A percentile compares a stretch with the other conserved stretches of the same genome.
These are phyloP conservation scores for Acanthamoeba castellanii DNA, from an alignment of 208 protist species.

Conservation along the genomic window DNA sequence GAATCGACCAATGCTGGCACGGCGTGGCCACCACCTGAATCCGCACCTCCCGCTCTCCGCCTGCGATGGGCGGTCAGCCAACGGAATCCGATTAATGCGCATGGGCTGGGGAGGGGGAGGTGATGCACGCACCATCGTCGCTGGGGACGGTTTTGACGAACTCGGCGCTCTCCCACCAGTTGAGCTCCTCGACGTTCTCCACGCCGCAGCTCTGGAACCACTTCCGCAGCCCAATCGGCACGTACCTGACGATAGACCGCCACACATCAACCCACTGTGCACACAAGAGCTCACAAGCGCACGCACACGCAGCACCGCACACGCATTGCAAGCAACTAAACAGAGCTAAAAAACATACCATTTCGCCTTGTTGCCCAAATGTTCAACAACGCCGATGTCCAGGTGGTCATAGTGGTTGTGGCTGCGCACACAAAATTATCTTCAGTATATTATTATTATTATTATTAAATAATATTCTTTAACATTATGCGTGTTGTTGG, in stretches of 20 bases:
- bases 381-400: not conserved
- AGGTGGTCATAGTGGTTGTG: constrained; percentile 76
- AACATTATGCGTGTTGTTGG: too few relatives aligned
- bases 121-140: not conserved
- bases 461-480: too few relatives aligned
- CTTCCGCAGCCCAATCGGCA: constrained; percentile 32
- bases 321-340: too few relatives aligned
- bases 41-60: not conserved
- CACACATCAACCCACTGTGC: too few relatives aligned
- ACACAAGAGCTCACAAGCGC: too few relatives aligned
- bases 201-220: constrained; percentile 55
- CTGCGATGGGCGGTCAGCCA: not conserved
- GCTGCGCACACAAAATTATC: not conserved
- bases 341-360: too few relatives aligned
- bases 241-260: not conserved
- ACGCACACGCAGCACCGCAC: too few relatives aligned
- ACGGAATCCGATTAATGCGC: too few relatives aligned
- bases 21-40: constrained; percentile 48
- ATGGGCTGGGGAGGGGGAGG: too few relatives aligned
- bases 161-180: constrained; percentile 48
- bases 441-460: too few relatives aligned
- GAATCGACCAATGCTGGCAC: constrained; percentile 41
- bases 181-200: constrained; percentile 54
- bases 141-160: constrained; percentile 1
- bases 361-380: constrained; percentile 1